These are phyloP conservation scores for Sporodiniella umbellata DNA, from an alignment of 371 early-diverging fungal genomes.

Conservation along the genomic window DNA sequence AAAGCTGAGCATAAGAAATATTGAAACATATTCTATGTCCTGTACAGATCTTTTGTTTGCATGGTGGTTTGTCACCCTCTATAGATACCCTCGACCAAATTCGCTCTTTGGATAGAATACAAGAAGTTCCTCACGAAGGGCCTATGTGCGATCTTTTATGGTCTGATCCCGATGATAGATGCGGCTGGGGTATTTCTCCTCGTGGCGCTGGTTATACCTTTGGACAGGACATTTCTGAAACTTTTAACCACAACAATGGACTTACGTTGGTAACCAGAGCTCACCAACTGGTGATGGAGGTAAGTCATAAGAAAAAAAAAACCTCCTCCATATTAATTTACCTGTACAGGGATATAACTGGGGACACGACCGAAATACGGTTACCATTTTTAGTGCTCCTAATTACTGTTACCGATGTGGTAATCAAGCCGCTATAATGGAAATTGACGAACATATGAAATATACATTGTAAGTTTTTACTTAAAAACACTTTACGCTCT, in stretches of 20 bases:
- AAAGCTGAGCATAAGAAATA: neutral
- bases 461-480: constrained; percentile 79
- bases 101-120: constrained; percentile 93
- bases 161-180: constrained; percentile 99
- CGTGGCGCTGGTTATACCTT: constrained; percentile 99
- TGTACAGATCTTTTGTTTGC: constrained; percentile 88
- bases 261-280: constrained; percentile 93
- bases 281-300: constrained; percentile 91
- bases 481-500: neutral
- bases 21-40: neutral
- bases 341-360: constrained; percentile 93
- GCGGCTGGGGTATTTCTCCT: constrained; percentile 97
- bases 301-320: constrained; percentile 3
- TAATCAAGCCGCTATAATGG: constrained; percentile 98
- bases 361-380: constrained; percentile 97
- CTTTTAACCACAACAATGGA: constrained; percentile 97
- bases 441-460: constrained; percentile 91
- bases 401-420: constrained; percentile 99
- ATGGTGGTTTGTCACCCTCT: constrained; percentile 98
- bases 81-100: constrained; percentile 97
- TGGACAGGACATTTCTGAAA: constrained; percentile 95
- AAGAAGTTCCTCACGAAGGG: constrained; percentile 99
- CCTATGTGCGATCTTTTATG: constrained; percentile 98
- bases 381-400: constrained; percentile 99
- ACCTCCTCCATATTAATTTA: neutral